Evolutionary conservation across 2,329 filamentous ascomycete genomes (phyloP), one percentile per base, ranked within the genome.

Genomic region (Coniella lustricola): DNA sequence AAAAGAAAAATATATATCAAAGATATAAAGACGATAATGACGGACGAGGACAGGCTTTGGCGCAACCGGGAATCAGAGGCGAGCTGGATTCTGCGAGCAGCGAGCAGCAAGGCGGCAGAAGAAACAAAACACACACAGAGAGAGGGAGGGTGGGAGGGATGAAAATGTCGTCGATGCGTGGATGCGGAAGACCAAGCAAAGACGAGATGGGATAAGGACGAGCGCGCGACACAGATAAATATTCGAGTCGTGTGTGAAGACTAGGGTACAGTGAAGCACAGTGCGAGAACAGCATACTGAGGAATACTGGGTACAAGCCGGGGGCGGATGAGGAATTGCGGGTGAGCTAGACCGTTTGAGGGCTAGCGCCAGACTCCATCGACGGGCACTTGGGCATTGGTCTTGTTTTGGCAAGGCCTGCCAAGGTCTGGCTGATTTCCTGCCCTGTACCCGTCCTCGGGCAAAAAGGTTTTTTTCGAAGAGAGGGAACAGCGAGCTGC

Each of bases 151-250:
- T 20, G 32, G 35, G 18, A 16, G 16, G 29, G 17, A 16, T 42
- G n/a, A n/a, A n/a, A n/a, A n/a, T 29, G 25, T 9, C 38, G n/a
- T 12, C 38, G 9, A 3, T 42, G 40, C n/a, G n/a, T n/a, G n/a
- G n/a, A n/a, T n/a, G n/a, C n/a, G n/a, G n/a, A n/a, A n/a, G n/a
- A n/a, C n/a, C n/a, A n/a, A n/a, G n/a, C n/a, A n/a, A 20, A 22
- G 40, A 29, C 3, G 20, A 22, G 36, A 29, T 32, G 12, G n/a
- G 31, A 20, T 16, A 16, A 29, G 38, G 31, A 20, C 42, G 38
- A 41, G 41, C 34, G 37, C 42, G 22, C 29, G 48, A 36, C 40
- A 17, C 16, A 41, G 43, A 39, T 49, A 49, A 32, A 49, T 46
- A 39, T 49, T 43, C 35, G 47, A 32, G 40, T 34, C 33, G 35